phyloP scores from a whole-genome alignment of 73 alveolate species.

The Blepharisma stoltei region DNA sequence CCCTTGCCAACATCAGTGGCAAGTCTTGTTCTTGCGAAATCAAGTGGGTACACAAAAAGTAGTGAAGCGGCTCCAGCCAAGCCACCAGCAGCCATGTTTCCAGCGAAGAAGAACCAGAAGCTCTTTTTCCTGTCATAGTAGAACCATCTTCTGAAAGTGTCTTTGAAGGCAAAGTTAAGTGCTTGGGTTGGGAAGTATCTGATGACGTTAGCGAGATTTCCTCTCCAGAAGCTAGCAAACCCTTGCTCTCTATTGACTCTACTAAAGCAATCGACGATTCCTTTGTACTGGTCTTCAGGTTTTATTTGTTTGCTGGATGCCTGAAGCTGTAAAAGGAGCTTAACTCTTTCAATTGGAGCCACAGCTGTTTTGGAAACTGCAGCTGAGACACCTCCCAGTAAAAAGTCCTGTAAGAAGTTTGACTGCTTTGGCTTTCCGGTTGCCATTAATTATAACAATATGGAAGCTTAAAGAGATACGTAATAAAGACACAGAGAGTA shows the following conservation, averaged over 20 bases:
- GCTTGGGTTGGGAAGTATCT: conserved; percentile 79
- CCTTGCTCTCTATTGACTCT: conserved; percentile 61
- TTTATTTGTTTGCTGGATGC: conserved; percentile 64
- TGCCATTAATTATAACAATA: too few species aligned
- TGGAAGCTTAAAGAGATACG: too few species aligned
- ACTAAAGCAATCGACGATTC: conserved; percentile 54
- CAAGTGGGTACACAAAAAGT: conserved; percentile 70
- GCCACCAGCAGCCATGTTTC: conserved; percentile 35
- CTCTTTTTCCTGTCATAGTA: conserved; percentile 38
- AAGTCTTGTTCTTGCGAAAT: conserved; percentile 69
- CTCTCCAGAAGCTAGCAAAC: conserved; percentile 66
- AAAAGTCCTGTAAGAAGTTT: conserved; percentile 56
- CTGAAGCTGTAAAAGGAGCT: conserved; percentile 87
- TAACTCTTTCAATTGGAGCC: conserved; percentile 96
- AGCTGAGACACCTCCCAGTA: conserved; percentile 90
- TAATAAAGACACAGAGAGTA: too few species aligned
- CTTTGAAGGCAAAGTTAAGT: conserved; percentile 72
- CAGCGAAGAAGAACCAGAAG: conserved; percentile 58
- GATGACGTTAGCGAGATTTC: conserved; percentile 66
- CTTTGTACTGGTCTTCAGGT: conserved; percentile 73
- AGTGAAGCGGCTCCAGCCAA: conserved; percentile 73
- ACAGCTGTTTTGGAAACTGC: conserved; percentile 87
- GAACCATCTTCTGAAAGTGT: conserved; percentile 42
- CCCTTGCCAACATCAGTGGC: conserved; percentile 64
- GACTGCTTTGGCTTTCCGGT: neutral